Evolutionary conservation across 2,329 filamentous ascomycete genomes (phyloP), one percentile per base, ranked within the genome.

Genomic region (Talaromyces sp.): DNA sequence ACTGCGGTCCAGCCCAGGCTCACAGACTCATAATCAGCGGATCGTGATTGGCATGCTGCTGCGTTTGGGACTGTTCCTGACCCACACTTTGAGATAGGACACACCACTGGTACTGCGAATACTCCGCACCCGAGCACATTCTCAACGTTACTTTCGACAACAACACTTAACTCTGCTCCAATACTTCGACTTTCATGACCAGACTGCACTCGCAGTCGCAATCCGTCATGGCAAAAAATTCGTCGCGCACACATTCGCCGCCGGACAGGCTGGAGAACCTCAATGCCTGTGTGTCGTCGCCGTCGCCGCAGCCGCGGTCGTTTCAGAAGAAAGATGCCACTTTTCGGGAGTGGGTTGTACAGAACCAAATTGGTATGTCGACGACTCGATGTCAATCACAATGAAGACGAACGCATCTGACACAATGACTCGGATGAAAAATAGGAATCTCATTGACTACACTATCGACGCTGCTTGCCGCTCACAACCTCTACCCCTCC

Each of bases 361-460:
- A 90, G 73, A 91, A 94, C 76, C 91, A 94, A 76, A 89, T 92
- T 72, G 90, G 91, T 93, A 87, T 66, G 87, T 79, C 58, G 57
- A 24, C 33, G 6, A 47, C n/a, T 47, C 22, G 19, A 19, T 2
- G 37, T 9, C 3, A 22, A 9, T 22, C n/a, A 7, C 31, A 35
- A 54, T 35, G 27, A 52, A 5, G 14, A 52, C 4, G 13, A 16
- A 50, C 11, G 11, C 11, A 27, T 33, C 49, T 54, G 27, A 33
- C 31, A 22, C 8, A 37, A 22, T 9, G n/a, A 9, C 19, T 22
- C 24, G 49, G 1, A 19, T 13, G 3, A 19, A n/a, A 33, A 43
- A 39, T 72, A 93, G 93, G 92, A 67, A 87, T 97, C 70, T 92
- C 92, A 13, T 85, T 95, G 77, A 97, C 96, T 76, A 88, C 95